Conservation (phyloP, 352 stramenopile species). For the Phytophthora macrochlamydospora region DNA sequence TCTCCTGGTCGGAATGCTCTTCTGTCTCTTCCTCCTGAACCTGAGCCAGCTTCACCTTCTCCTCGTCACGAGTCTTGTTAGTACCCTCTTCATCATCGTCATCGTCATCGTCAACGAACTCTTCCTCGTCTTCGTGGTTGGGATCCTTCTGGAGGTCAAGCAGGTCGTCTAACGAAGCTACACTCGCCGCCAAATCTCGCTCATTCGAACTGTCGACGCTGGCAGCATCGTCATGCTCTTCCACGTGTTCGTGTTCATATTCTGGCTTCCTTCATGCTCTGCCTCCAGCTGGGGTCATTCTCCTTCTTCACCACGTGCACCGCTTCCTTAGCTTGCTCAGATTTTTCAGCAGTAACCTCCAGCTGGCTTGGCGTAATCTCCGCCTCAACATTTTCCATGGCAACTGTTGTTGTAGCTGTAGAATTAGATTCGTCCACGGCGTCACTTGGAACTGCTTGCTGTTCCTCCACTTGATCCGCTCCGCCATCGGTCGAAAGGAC, state of each 20-base stretch:
- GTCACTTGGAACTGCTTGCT: conserved; percentile 7
- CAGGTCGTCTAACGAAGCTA: conserved; percentile 35
- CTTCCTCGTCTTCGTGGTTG: conserved; percentile 25
- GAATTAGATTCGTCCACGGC: conserved; percentile 5
- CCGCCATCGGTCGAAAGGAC: conserved; percentile 22
- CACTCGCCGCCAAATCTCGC: conserved; percentile 33
- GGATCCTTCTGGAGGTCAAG: conserved; percentile 31
- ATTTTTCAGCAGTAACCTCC: conserved; percentile 12
- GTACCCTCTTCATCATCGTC: conserved; percentile 20
- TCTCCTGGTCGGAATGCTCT: conserved; percentile 7
- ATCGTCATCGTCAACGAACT: conserved; percentile 27
- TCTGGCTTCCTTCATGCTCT: background rate
- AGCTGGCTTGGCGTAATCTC: conserved; percentile 5
- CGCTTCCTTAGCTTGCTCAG: background rate
- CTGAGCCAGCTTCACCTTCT: conserved; percentile 24
- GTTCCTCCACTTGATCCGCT: conserved; percentile 18
- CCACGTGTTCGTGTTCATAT: background rate
- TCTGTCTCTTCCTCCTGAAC: conserved; percentile 35
- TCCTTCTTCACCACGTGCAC: background rate
- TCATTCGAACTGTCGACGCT: conserved; percentile 30
- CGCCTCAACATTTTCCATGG: conserved; percentile 3
- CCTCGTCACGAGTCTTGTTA: conserved; percentile 10
- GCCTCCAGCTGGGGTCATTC: conserved; percentile 6
- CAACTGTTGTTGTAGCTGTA: background rate
- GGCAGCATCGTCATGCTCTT: conserved; percentile 12